Conservation (phyloP, 306 rosid species). For the Citrullus colocynthis region DNA sequence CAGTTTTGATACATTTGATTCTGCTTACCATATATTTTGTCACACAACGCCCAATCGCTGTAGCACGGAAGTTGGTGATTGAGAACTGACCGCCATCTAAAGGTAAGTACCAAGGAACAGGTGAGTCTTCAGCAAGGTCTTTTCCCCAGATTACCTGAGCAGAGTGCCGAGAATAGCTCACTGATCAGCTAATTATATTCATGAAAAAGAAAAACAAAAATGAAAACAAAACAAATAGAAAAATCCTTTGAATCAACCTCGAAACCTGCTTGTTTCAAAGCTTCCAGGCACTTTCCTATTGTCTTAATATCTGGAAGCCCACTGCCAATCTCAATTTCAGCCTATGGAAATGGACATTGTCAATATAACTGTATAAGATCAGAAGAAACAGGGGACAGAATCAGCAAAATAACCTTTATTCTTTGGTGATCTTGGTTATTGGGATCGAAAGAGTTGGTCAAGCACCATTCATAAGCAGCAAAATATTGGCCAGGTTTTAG, state of each 20-base stretch:
- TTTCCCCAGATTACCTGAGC: slow-evolving; percentile 67
- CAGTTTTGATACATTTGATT: background rate
- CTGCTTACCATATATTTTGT: slow-evolving; percentile 65
- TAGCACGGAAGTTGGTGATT: slow-evolving; percentile 74
- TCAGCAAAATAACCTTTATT: slow-evolving; percentile 41
- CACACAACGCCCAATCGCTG: slow-evolving; percentile 57
- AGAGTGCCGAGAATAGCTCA: slow-evolving; percentile 3
- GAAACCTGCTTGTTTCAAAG: slow-evolving; percentile 86
- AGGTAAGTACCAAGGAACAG: slow-evolving; percentile 87
- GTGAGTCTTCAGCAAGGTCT: slow-evolving; percentile 59
- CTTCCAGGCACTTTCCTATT: slow-evolving; percentile 72
- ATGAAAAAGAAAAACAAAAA: background rate
- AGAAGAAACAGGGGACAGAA: background rate
- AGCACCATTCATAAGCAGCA: slow-evolving; percentile 97
- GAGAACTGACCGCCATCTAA: slow-evolving; percentile 75
- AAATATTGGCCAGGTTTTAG: slow-evolving; percentile 85
- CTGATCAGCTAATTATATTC: background rate
- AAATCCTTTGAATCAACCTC: slow-evolving; percentile 40
- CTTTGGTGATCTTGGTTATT: slow-evolving; percentile 55
- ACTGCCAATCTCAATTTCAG: slow-evolving; percentile 85
- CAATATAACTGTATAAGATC: background rate
- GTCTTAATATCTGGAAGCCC: slow-evolving; percentile 88
- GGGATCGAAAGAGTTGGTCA: slow-evolving; percentile 74
- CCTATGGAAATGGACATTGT: slow-evolving; percentile 26
- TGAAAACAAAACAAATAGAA: background rate